A percentile compares a stretch with the other conserved stretches of the same genome.
Evolutionary conservation across 2,329 filamentous ascomycete genomes (phyloP).

Genomic region (Colletotrichum sp.): DNA sequence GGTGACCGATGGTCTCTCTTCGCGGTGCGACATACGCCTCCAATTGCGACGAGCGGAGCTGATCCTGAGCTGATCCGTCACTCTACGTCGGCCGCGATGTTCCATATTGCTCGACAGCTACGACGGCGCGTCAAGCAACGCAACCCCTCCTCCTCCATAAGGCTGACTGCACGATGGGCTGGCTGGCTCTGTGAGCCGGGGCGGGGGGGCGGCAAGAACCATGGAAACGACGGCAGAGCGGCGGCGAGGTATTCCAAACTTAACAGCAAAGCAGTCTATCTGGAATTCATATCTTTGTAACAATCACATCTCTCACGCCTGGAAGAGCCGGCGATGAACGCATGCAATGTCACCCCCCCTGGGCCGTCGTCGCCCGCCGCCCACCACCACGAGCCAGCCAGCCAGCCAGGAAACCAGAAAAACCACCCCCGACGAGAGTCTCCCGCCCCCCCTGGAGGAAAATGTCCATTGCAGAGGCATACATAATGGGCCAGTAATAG

Average conservation of each 20-base stretch:
- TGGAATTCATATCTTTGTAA: slow-evolving; percentile 11
- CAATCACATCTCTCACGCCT: background rate
- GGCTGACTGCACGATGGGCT: slow-evolving; percentile 11
- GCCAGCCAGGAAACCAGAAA: background rate
- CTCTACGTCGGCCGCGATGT: background rate
- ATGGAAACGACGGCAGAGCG: background rate
- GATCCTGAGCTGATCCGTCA: background rate
- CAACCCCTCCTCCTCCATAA: background rate
- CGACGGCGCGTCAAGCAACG: background rate
- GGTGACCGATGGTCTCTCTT: slow-evolving; percentile 1
- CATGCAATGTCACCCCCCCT: slow-evolving; percentile 12
- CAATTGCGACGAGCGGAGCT: background rate
- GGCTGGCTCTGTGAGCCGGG: background rate
- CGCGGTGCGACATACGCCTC: background rate
- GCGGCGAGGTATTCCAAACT: background rate
- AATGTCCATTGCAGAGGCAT: background rate
- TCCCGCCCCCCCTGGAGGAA: background rate
- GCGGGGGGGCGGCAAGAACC: background rate
- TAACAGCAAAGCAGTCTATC: background rate
- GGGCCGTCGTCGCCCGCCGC: background rate
- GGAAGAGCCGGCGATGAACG: slow-evolving; percentile 9
- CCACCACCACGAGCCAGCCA: background rate
- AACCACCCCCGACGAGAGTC: background rate
- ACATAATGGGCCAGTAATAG: slow-evolving; percentile 16
- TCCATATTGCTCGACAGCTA: slow-evolving; percentile 1